Evolutionary conservation across 2,329 filamentous ascomycete species (phyloP).

Genomic region (Emergomyces africanus): DNA sequence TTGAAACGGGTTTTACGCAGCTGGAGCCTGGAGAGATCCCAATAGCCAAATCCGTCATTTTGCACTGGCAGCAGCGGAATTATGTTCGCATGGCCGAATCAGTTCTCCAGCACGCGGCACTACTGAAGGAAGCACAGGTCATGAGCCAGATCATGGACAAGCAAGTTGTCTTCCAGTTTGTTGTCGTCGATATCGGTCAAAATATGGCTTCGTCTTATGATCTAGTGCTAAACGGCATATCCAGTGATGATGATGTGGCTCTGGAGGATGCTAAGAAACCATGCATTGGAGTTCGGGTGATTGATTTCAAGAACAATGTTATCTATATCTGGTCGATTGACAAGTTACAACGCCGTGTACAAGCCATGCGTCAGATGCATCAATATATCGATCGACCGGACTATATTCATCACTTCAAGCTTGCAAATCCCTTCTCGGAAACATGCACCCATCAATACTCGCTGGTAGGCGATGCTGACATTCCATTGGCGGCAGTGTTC

Average conservation of each 20-base stretch:
- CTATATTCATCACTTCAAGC: slow-evolving; percentile 81
- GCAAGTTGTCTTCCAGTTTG: slow-evolving; percentile 86
- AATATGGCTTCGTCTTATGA: slow-evolving; percentile 89
- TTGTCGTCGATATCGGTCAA: slow-evolving; percentile 79
- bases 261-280: slow-evolving; percentile 76
- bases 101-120: slow-evolving; percentile 74
- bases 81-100: slow-evolving; percentile 92
- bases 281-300: slow-evolving; percentile 77
- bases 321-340: slow-evolving; percentile 90
- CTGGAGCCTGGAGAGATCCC: slow-evolving; percentile 61
- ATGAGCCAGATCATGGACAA: slow-evolving; percentile 97
- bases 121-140: slow-evolving; percentile 89
- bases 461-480: slow-evolving; percentile 81
- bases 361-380: slow-evolving; percentile 91
- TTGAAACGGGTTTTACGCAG: slow-evolving; percentile 31
- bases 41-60: slow-evolving; percentile 52
- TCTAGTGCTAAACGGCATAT: slow-evolving; percentile 82
- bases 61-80: slow-evolving; percentile 69
- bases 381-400: slow-evolving; percentile 94
- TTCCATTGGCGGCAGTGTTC: slow-evolving; percentile 85
- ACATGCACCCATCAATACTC: slow-evolving; percentile 85
- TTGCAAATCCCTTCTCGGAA: slow-evolving; percentile 89
- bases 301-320: slow-evolving; percentile 77
- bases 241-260: slow-evolving; percentile 70
- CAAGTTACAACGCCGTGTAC: slow-evolving; percentile 76